Evolutionary conservation across 2,329 filamentous ascomycete species (phyloP), one percentile per base, ranked within the genome.

Genomic region (Sphaerulina vaccinii): DNA sequence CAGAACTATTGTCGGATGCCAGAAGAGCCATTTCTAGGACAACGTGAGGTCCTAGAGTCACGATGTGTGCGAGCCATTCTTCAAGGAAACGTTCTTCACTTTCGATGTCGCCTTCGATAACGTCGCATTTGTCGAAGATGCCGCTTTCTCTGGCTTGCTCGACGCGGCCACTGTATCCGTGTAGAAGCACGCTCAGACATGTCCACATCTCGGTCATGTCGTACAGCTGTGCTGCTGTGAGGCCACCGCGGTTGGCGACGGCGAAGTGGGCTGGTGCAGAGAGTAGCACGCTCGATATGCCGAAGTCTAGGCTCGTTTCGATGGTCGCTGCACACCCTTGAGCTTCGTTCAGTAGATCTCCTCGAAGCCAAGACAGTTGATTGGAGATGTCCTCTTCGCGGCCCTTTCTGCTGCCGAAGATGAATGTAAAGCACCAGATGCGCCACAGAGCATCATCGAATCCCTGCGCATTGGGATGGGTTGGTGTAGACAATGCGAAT

Each of bases 181-280:
- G 76, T 2, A 85, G 66, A 6, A 86, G 68, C 5, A 78, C 75
- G 16, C 75, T 73, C 35, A 85, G 64, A 60, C 82, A 84, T 8
- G 77, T 81, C 82, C 82, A 85, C 9, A 85, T 73, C 60, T 85
- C 83, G 33, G 75, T 81, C 74, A 85, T 83, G 62, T 85, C 81
- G 57, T 82, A 84, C 8, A 85, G 70, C 59, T 85, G 75, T 48
- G 75, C 73, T 3, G 77, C 73, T 6, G 72, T 75, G 35, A 85
- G 69, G 0, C 82, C 82, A 10, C 68, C 72, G 11, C 63, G 64
- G 58, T 85, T 85, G 2, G 82, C 81, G 46, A 70, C 71, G 2
- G 75, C 81, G 56, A 85, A 85, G n/a, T 75, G 76, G 19, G 79
- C 74, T 0, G 81, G 77, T 4, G 79, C 75, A 51, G 79, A 77